Evolutionary conservation across 2,329 filamentous ascomycete genomes (phyloP).

Genomic region (Monilinia aucupariae): DNA sequence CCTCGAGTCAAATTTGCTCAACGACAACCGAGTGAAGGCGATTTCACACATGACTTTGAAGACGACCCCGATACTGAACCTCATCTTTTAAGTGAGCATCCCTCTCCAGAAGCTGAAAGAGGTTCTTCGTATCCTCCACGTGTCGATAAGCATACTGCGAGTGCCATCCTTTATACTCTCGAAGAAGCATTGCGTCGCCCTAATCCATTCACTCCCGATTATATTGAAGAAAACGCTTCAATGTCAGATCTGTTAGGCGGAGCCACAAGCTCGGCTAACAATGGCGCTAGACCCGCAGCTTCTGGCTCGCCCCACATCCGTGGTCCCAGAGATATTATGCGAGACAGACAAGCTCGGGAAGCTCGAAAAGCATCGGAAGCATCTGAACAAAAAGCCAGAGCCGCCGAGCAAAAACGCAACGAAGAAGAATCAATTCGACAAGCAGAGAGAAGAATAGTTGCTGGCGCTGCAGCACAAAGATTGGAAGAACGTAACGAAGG

Average conservation of each 20-base stretch:
- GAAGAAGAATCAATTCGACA: constrained; percentile 50
- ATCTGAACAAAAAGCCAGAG: constrained; percentile 42
- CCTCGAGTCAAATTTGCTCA: constrained; percentile 28
- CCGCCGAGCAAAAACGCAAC: constrained; percentile 48
- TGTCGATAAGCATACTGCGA: constrained; percentile 78
- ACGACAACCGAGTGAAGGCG: constrained; percentile 21
- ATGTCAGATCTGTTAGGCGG: constrained; percentile 80
- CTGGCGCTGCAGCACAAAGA: constrained; percentile 45
- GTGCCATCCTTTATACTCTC: constrained; percentile 85
- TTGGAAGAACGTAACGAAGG: constrained; percentile 23
- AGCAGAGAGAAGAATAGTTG: constrained; percentile 56
- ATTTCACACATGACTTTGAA: constrained; percentile 29
- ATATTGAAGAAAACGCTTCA: constrained; percentile 79
- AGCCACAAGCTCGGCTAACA: constrained; percentile 49
- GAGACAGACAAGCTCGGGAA: constrained; percentile 73
- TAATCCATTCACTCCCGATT: constrained; percentile 74
- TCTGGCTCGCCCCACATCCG: constrained; percentile 56
- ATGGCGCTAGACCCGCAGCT: constrained; percentile 43
- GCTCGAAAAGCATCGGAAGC: constrained; percentile 55
- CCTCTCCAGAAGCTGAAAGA: constrained; percentile 1
- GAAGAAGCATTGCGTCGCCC: constrained; percentile 85
- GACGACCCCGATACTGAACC: constrained; percentile 30
- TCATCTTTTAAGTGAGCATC: constrained; percentile 21
- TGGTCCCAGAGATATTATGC: constrained; percentile 88
- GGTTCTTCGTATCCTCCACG: constrained; percentile 45